These are phyloP conservation scores for Neurospora sp. DNA, from an alignment of 495 filamentous ascomycete genomes.

Conservation along the genomic window DNA sequence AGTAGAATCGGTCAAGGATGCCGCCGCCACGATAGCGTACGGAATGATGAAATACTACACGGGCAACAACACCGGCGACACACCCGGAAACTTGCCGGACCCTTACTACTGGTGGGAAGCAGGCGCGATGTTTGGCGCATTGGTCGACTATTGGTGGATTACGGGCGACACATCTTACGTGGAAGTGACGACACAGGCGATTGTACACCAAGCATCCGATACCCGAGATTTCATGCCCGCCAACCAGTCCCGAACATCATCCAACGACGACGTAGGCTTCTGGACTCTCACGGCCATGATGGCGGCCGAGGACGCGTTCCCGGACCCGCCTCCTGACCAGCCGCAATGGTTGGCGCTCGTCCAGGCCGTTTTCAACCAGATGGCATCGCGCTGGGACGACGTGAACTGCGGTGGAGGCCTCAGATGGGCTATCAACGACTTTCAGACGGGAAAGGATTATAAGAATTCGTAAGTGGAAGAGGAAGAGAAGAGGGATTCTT, in stretches of 20 bases:
- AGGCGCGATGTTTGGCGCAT: slow-evolving; percentile 62
- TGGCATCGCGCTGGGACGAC: slow-evolving; percentile 58
- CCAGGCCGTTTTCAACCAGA: slow-evolving; percentile 69
- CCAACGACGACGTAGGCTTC: slow-evolving; percentile 83
- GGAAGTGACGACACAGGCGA: slow-evolving; percentile 52
- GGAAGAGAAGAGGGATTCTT: not conserved
- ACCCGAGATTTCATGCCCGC: slow-evolving; percentile 64
- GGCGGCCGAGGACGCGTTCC: slow-evolving; percentile 70
- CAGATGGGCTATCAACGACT: slow-evolving; percentile 76
- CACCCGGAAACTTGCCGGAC: slow-evolving; percentile 60
- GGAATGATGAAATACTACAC: slow-evolving; percentile 52
- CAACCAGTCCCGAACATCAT: slow-evolving; percentile 67
- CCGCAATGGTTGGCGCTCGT: slow-evolving; percentile 72
- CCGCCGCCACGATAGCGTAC: slow-evolving; percentile 35
- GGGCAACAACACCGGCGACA: slow-evolving; percentile 58
- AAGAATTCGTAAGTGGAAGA: slow-evolving; percentile 47
- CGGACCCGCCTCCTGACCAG: slow-evolving; percentile 48
- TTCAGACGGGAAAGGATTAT: slow-evolving; percentile 71
- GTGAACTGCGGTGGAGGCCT: slow-evolving; percentile 64
- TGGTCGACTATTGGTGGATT: slow-evolving; percentile 79
- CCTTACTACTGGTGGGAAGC: slow-evolving; percentile 79
- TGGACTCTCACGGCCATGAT: slow-evolving; percentile 78
- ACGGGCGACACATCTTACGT: slow-evolving; percentile 71
- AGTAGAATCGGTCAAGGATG: slow-evolving; percentile 32
- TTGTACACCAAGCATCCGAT: slow-evolving; percentile 61